Evolutionary conservation across 257 asterid genomes (phyloP), one percentile per base, ranked within the genome.

Genomic region (Plantago elongata): DNA sequence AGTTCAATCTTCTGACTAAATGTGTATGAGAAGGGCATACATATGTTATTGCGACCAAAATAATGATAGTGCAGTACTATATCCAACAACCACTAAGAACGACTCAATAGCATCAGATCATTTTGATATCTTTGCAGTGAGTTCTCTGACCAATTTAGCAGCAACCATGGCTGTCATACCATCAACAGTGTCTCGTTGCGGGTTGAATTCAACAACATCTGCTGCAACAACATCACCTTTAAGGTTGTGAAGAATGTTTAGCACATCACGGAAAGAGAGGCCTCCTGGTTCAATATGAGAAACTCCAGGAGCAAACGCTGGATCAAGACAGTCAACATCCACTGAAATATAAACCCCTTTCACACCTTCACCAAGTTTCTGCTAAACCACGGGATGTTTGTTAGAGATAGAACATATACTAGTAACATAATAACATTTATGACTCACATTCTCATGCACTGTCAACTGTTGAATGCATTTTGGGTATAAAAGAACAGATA

Each of bases 91-190:
- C 29, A 38, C 57, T 8, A 11, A 44, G 37, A 40, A 52, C 3
- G 66, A 67, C 48, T 18, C 7, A 51, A 61, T 65, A 48, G 47
- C 9, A 22, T 49, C 42, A 13, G 34, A 22, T 81, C 82, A 92
- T 61, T 82, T 87, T 13, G 99, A 93, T 71, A 93, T 93, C 94
- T 79, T 93, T 37, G 95, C 99, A 9, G 96, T 73, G 45, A 89
- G 73, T 77, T 89, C 97, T 75, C 97, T 75, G 30, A 89, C 99
- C 15, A 93, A 81, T 72, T 93, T 93, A 34, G 90, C 96, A 66
- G 97, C 97, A 68, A 93, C 97, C 99, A 93, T 93, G 29, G 85
- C 99, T 11, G 99, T 93, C 99, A 93, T 89, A 61, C 96, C 97
- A 74, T 89, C 97, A 57, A 87, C 97, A 13, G 96, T 93, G 77